Base-by-base conservation (phyloP, 1,284 basidiomycete species). In the Schizopora paradoxa region DNA sequence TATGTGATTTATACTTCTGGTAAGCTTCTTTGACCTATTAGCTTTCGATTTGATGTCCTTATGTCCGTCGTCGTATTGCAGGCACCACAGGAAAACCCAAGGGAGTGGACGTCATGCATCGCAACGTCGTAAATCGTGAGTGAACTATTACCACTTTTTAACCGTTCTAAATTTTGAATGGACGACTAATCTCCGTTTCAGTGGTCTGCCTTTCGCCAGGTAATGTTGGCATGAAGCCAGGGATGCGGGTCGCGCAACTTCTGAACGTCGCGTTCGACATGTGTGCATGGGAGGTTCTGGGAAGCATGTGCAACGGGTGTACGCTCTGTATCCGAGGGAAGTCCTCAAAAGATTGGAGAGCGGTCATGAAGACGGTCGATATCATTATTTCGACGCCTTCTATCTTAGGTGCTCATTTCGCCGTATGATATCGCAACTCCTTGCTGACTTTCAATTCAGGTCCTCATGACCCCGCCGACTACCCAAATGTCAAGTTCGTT, bases 1-100 rank as follows among this genome's bases (percentile, higher is more conserved):
- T 79, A 79, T 61, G 71, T 78, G 29, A 79, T 80, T 43, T 80
- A 79, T 56, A 79, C 76, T 6, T 77, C 75, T 38, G 77, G 77
- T 78, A 55, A 45, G 69, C 33, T 25, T 4, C 23, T 47, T 29
- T 45, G 18, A 14, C 28, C 16, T 31, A 29, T 26, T 19, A 21
- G 25, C 35, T 36, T 43, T 4, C 19, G 38, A 16, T 16, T 6
- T 29, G 34, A 18, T 23, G 45, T 26, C 32, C 13, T 36, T 42
- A n/a, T n/a, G n/a, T n/a, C n/a, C n/a, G n/a, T n/a, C n/a, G n/a
- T n/a, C n/a, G 32, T 51, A 22, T 46, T 16, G 11, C 28, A 77
- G 77, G 76, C 26, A 79, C 77, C 8, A 79, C 76, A 18, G 76
- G 76, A 1, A 67, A 71, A 33, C 76, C 76, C 5, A 79, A 79